These are phyloP conservation scores for Lachnellula hyalina DNA, from an alignment of 2,329 filamentous ascomycete genomes.

Conservation along the genomic window DNA sequence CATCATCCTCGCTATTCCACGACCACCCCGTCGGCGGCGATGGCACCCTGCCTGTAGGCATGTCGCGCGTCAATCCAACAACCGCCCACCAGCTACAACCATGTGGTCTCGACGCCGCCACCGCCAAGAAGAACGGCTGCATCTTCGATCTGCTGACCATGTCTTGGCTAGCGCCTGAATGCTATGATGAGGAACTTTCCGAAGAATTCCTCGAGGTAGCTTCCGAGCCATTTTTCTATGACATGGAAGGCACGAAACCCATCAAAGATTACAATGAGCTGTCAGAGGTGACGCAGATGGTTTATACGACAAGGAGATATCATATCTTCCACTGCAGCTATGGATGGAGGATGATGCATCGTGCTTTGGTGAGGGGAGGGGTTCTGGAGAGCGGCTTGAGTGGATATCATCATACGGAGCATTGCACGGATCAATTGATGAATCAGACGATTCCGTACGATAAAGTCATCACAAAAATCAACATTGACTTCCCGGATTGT, in stretches of 20 bases:
- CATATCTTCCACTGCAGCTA: conserved; percentile 1
- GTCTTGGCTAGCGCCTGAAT: background rate
- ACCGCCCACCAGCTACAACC: background rate
- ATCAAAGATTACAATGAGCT: background rate
- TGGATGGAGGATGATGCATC: conserved; percentile 1
- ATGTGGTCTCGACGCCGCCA: background rate
- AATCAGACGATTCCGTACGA: background rate
- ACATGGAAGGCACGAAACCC: background rate
- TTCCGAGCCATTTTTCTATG: background rate
- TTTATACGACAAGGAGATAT: conserved; percentile 1
- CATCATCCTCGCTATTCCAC: background rate
- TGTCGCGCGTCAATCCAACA: background rate
- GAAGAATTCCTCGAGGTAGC: conserved; percentile 1
- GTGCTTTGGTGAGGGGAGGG: background rate
- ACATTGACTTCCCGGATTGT: background rate
- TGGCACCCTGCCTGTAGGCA: background rate
- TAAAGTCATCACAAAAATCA: background rate
- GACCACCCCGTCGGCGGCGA: background rate
- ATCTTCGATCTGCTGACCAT: conserved; percentile 1
- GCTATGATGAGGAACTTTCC: background rate
- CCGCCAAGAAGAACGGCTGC: background rate
- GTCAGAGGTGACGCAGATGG: background rate
- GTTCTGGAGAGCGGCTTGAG: background rate
- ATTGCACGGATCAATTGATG: background rate
- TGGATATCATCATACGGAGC: conserved; percentile 1